These are phyloP conservation scores for Cyclotella kingstonii DNA, from an alignment of 108 stramenopile species.

Conservation along the genomic window DNA sequence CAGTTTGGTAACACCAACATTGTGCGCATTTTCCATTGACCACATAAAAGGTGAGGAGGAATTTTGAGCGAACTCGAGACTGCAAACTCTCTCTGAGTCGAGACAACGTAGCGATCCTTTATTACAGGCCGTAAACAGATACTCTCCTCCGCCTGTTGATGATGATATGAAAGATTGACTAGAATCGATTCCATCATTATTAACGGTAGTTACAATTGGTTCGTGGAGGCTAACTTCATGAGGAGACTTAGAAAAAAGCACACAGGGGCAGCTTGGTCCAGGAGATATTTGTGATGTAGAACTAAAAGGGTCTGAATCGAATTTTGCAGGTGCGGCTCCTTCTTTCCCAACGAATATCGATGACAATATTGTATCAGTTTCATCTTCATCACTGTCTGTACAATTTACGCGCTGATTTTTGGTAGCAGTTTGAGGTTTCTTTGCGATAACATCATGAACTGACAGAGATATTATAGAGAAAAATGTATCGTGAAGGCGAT, in stretches of 20 bases:
- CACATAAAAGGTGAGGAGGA: slow-evolving; percentile 49
- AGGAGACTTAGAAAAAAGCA: slow-evolving; percentile 52
- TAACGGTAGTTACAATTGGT: background rate
- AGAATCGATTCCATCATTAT: background rate
- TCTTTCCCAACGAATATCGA: slow-evolving; percentile 50
- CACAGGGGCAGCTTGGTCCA: slow-evolving; percentile 56
- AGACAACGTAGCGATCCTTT: slow-evolving; percentile 61
- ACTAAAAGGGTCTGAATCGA: slow-evolving; percentile 12
- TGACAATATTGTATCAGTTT: slow-evolving; percentile 72
- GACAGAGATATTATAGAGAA: background rate
- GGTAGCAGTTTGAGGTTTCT: background rate
- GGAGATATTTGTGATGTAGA: slow-evolving; percentile 15
- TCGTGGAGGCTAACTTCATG: too few species aligned
- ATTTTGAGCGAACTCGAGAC: slow-evolving; percentile 18
- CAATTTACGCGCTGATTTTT: background rate
- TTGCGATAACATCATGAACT: slow-evolving; percentile 58
- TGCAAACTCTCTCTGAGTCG: slow-evolving; percentile 61
- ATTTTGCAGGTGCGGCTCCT: slow-evolving; percentile 13
- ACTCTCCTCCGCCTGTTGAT: slow-evolving; percentile 30
- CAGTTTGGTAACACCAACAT: slow-evolving; percentile 53
- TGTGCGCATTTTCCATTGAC: slow-evolving; percentile 58
- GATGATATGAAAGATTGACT: background rate
- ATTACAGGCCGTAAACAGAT: slow-evolving; percentile 70
- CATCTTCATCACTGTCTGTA: slow-evolving; percentile 49
- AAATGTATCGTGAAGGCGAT: background rate